Conservation (phyloP, 2,329 filamentous ascomycete genomes). For the Balansia obtecta region DNA sequence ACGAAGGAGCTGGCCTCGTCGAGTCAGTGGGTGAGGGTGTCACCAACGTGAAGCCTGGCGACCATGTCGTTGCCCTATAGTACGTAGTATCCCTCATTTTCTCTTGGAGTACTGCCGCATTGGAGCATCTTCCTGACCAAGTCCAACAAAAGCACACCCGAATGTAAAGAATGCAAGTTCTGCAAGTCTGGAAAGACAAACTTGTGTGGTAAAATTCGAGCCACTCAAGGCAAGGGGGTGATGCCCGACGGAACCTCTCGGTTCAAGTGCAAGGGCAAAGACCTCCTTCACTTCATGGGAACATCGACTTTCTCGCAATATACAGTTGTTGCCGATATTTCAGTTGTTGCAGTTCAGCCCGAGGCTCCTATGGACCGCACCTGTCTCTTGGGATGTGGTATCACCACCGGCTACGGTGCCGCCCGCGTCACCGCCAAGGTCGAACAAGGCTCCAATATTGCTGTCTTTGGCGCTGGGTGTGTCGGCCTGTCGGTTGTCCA, state of each 20-base stretch:
- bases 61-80: slow-evolving; percentile 85
- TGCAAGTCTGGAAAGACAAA: slow-evolving; percentile 99
- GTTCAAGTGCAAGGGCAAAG: slow-evolving; percentile 90
- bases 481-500: slow-evolving; percentile 93
- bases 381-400: slow-evolving; percentile 92
- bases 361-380: slow-evolving; percentile 93
- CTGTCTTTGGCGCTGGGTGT: slow-evolving; percentile 90
- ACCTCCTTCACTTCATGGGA: slow-evolving; percentile 97
- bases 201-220: slow-evolving; percentile 96
- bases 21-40: slow-evolving; percentile 93
- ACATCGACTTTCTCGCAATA: slow-evolving; percentile 98
- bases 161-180: slow-evolving; percentile 98
- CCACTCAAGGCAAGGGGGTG: slow-evolving; percentile 87
- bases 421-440: slow-evolving; percentile 87
- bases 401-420: slow-evolving; percentile 96
- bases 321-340: slow-evolving; percentile 97
- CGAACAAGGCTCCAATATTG: slow-evolving; percentile 79
- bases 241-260: slow-evolving; percentile 96
- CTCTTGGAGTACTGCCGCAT: no score
- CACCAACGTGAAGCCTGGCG: slow-evolving; percentile 84
- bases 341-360: slow-evolving; percentile 82
- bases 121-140: not conserved
- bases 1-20: slow-evolving; percentile 84
- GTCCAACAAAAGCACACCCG: slow-evolving; percentile 58
- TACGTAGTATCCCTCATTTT: slow-evolving; percentile 27